Evolutionary conservation across 108 stramenopile genomes (phyloP).

Genomic region (Cyclotella cryptica): DNA sequence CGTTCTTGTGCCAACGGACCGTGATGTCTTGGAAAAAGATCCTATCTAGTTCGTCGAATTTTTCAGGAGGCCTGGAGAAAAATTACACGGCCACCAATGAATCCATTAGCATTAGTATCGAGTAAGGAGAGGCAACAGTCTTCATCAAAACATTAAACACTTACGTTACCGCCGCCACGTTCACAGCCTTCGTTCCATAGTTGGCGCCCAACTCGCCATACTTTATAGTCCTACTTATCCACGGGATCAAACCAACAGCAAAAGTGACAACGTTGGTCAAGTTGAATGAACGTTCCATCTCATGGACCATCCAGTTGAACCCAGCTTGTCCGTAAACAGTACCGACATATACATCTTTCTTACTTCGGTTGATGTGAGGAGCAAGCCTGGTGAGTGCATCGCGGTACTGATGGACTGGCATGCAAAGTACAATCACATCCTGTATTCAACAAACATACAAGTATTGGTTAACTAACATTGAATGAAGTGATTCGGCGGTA

Average conservation of each 20-base stretch:
- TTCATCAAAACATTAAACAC: too few relatives aligned
- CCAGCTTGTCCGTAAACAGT: constrained; percentile 64
- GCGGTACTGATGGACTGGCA: constrained; percentile 55
- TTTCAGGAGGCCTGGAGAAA: constrained; percentile 29
- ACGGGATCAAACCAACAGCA: constrained; percentile 61
- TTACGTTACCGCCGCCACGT: constrained; percentile 51
- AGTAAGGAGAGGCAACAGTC: too few relatives aligned
- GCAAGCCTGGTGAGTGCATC: constrained; percentile 51
- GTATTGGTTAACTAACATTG: too few relatives aligned
- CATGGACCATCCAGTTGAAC: constrained; percentile 69
- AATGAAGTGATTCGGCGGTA: too few relatives aligned
- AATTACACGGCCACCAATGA: too few relatives aligned
- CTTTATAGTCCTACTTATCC: constrained; percentile 54
- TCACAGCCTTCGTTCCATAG: constrained; percentile 50
- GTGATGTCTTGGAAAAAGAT: constrained; percentile 55
- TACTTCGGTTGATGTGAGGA: constrained; percentile 48
- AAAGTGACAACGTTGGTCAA: constrained; percentile 50
- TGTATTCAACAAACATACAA: too few relatives aligned
- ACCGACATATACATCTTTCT: constrained; percentile 58
- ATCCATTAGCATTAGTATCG: neutral
- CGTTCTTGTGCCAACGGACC: constrained; percentile 34
- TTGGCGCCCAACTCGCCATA: constrained; percentile 49
- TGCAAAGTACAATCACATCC: constrained; percentile 61
- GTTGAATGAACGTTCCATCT: constrained; percentile 32
- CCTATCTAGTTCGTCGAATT: constrained; percentile 47